Evolutionary conservation across 2,329 filamentous ascomycete genomes (phyloP).

Genomic region (Xylaria sp.): DNA sequence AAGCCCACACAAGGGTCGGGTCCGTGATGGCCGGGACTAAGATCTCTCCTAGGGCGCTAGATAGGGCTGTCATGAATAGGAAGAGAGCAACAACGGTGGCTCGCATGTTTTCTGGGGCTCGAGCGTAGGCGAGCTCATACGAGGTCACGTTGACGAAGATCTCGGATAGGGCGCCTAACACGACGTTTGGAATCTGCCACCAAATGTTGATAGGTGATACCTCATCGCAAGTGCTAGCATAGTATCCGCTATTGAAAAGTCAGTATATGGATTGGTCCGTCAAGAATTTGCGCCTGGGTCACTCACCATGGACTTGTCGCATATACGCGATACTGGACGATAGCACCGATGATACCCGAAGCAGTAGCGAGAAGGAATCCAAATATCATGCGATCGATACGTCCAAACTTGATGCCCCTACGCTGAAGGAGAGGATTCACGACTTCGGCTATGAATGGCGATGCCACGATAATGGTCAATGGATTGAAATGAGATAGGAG

Average conservation of each 20-base stretch:
- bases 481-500: constrained; percentile 69
- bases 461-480: constrained; percentile 67
- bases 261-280: not conserved
- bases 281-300: not conserved
- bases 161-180: constrained; percentile 64
- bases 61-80: constrained; percentile 67
- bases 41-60: constrained; percentile 60
- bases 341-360: constrained; percentile 65
- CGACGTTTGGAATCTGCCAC: constrained; percentile 61
- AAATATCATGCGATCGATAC: constrained; percentile 66
- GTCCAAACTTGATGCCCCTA: constrained; percentile 63
- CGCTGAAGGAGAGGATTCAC: constrained; percentile 68
- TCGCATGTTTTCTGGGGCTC: constrained; percentile 73
- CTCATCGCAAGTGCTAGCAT: constrained; percentile 54
- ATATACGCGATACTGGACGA: constrained; percentile 70
- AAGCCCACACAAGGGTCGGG: constrained; percentile 54
- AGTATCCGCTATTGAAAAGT: constrained; percentile 51
- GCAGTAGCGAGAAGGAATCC: constrained; percentile 63
- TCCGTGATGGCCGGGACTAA: constrained; percentile 56
- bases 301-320: constrained; percentile 60
- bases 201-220: constrained; percentile 61
- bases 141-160: constrained; percentile 71
- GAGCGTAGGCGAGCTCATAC: constrained; percentile 75
- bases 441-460: constrained; percentile 61
- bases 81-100: constrained; percentile 66